A percentile compares a stretch with the other conserved stretches of the same genome.
phyloP scores from a whole-genome alignment of 495 filamentous ascomycete species.

The Talaromyces thailandensis region DNA sequence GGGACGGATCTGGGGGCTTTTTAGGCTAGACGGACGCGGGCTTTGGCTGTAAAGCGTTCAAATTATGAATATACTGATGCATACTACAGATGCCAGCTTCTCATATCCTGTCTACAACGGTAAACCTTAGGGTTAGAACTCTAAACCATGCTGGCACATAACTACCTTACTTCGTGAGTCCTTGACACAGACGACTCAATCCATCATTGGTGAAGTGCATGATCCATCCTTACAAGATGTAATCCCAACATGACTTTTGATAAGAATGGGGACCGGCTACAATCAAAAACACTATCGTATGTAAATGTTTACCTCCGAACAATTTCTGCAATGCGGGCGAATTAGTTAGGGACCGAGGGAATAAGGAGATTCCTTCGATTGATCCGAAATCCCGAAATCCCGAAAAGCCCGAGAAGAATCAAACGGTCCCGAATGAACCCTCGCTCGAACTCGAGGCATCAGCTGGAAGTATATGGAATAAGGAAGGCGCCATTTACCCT shows the following conservation, averaged over 20 bases:
- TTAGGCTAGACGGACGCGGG: not conserved
- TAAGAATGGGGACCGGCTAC: too few relatives aligned
- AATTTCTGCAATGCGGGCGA: too few relatives aligned
- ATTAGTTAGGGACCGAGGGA: too few relatives aligned
- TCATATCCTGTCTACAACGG: not conserved
- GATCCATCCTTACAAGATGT: too few relatives aligned
- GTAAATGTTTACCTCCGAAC: too few relatives aligned
- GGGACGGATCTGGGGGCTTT: constrained; percentile 16
- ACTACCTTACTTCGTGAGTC: too few relatives aligned
- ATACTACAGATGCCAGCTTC: not conserved
- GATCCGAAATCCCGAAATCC: not conserved
- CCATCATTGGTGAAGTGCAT: not conserved
- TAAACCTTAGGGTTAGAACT: not conserved
- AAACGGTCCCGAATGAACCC: not conserved
- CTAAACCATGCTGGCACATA: too few relatives aligned
- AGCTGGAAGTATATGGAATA: not conserved
- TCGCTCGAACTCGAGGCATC: not conserved
- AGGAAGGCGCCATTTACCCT: not conserved
- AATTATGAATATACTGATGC: not conserved
- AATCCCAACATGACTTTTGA: too few relatives aligned
- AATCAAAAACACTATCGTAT: too few relatives aligned
- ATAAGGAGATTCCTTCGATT: too few relatives aligned
- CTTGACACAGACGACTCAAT: not conserved
- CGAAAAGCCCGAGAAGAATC: not conserved
- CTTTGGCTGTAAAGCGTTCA: not conserved